Conservation (phyloP, 1,139 yeast genomes). For the Arxiozyma slooffiae region DNA sequence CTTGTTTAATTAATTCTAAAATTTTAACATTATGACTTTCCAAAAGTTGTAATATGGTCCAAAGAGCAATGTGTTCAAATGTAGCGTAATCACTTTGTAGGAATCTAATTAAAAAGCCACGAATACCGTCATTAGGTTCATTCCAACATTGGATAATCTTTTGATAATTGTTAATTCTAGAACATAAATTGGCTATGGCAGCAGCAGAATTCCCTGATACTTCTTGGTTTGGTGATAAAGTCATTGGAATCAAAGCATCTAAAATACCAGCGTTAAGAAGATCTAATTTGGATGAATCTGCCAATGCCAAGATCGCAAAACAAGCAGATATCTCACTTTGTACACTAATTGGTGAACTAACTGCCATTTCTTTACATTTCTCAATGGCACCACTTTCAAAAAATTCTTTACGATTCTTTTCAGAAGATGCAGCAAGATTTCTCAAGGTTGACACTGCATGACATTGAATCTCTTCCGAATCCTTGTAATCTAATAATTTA, state of each 20-base stretch:
- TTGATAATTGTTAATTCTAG: conserved; percentile 67
- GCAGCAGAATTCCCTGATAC: conserved; percentile 99
- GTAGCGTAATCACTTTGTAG: conserved; percentile 84
- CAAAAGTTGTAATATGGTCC: conserved; percentile 89
- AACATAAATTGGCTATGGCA: conserved; percentile 89
- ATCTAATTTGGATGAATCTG: conserved; percentile 86
- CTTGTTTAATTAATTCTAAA: conserved; percentile 50
- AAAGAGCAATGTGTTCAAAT: conserved; percentile 92
- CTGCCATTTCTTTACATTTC: conserved; percentile 80
- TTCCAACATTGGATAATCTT: conserved; percentile 75
- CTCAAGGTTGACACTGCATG: conserved; percentile 94
- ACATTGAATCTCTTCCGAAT: conserved; percentile 92
- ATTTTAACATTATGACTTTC: conserved; percentile 77
- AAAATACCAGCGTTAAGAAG: conserved; percentile 76
- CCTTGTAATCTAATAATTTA: conserved; percentile 69
- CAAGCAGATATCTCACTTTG: conserved; percentile 97
- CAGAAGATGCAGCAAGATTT: conserved; percentile 91
- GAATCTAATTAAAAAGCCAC: conserved; percentile 73
- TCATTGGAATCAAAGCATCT: conserved; percentile 83
- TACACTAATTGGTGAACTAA: conserved; percentile 74
- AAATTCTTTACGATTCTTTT: conserved; percentile 82
- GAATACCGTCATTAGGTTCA: conserved; percentile 74
- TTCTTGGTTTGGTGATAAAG: conserved; percentile 80
- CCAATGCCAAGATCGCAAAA: conserved; percentile 89
- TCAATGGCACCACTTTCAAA: conserved; percentile 94